Conservation (phyloP, 495 filamentous ascomycete genomes). For the Elaphomyces granulatus region DNA sequence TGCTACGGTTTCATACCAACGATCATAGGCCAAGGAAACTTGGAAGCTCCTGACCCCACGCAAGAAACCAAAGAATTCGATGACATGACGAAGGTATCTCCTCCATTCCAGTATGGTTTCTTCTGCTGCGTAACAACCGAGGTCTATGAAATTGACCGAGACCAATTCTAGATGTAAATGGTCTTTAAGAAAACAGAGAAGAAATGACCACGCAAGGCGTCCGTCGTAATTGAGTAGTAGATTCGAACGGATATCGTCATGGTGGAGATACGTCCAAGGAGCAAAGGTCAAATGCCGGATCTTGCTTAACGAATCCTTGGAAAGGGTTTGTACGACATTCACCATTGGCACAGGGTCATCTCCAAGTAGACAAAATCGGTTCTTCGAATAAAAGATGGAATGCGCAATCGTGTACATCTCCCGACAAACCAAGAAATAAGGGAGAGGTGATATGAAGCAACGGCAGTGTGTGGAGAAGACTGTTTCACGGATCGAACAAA, state of each 20-base stretch:
- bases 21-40: background rate
- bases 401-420: conserved; percentile 14
- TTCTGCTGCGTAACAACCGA: background rate
- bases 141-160: background rate
- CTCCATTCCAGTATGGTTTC: background rate
- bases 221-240: background rate
- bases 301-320: background rate
- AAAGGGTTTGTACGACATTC: background rate
- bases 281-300: background rate
- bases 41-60: background rate
- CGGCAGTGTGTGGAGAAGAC: conserved; percentile 14
- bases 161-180: background rate
- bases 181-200: background rate
- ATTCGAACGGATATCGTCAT: background rate
- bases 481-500: conserved; percentile 12
- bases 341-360: background rate
- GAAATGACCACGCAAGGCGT: background rate
- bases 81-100: background rate
- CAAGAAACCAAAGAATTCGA: background rate
- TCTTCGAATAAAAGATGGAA: conserved; percentile 14
- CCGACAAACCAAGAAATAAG: conserved; percentile 16
- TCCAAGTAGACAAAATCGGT: conserved; percentile 4
- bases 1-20: background rate
- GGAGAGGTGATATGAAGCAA: conserved; percentile 15
- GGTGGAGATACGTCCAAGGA: background rate